Evolutionary conservation across 306 rosid genomes (phyloP).

Genomic region (Echinosophora koreensis): DNA sequence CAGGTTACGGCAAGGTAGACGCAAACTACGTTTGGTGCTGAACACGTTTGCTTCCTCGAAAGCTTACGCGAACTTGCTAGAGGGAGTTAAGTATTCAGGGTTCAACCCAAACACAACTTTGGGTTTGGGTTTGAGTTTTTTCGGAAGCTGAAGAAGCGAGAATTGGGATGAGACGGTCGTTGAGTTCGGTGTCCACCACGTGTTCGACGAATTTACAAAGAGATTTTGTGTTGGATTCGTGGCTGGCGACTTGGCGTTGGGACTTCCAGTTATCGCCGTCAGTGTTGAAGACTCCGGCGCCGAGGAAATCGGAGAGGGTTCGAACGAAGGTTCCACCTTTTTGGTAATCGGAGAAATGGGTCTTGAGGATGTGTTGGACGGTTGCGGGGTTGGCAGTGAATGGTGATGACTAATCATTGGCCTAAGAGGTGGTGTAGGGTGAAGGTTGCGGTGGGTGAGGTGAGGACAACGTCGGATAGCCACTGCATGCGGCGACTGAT

Average conservation of each 20-base stretch:
- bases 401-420: conserved; percentile 46
- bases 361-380: conserved; percentile 80
- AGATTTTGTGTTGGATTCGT: conserved; percentile 67
- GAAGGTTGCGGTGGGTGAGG: conserved; percentile 69
- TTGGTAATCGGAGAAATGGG: conserved; percentile 55
- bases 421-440: conserved; percentile 45
- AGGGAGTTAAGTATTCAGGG: no score
- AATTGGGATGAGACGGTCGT: conserved; percentile 64
- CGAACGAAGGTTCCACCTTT: conserved; percentile 45
- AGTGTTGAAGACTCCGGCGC: conserved; percentile 69
- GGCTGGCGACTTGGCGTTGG: conserved; percentile 73
- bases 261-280: conserved; percentile 71
- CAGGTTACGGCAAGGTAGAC: no score
- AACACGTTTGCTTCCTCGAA: no score
- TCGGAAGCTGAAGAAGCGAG: conserved; percentile 47
- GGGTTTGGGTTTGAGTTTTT: conserved; percentile 1
- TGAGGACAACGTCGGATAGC: conserved; percentile 59
- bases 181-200: conserved; percentile 69
- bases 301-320: conserved; percentile 61
- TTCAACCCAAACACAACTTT: no score
- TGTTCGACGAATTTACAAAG: conserved; percentile 68
- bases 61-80: no score
- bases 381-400: conserved; percentile 69
- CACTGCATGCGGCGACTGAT: conserved; percentile 54
- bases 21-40: no score